A percentile compares a stretch with the other conserved stretches of the same genome.
phyloP scores from a whole-genome alignment of 192 early-diverging fungal species.

The Mortierella antarctica region DNA sequence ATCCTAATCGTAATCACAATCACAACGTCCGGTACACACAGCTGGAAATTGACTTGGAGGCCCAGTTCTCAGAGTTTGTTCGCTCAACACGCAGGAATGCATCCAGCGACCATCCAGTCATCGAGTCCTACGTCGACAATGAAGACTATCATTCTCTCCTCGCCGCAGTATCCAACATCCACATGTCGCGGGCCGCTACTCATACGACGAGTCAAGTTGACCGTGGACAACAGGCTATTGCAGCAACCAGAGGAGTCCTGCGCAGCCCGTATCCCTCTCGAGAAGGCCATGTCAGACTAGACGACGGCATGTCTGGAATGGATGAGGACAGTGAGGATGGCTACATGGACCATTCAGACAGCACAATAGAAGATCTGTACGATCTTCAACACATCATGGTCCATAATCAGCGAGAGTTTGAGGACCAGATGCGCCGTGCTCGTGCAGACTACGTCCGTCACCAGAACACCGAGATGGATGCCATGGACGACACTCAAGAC shows the following conservation, averaged over 20 bases:
- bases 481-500: neutral
- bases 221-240: neutral
- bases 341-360: neutral
- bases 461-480: neutral
- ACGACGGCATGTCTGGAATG: neutral
- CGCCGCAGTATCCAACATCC: constrained; percentile 31
- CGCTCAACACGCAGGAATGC: constrained; percentile 13
- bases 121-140: constrained; percentile 37
- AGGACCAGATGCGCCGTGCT: constrained; percentile 18
- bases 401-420: constrained; percentile 26
- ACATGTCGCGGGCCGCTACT: constrained; percentile 2
- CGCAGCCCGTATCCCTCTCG: neutral
- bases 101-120: constrained; percentile 12
- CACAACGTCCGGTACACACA: neutral
- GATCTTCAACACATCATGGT: constrained; percentile 44
- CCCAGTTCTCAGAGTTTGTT: constrained; percentile 27
- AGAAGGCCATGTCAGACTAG: neutral
- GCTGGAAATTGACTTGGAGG: neutral
- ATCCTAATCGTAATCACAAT: neutral
- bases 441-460: constrained; percentile 6
- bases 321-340: constrained; percentile 5
- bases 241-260: neutral
- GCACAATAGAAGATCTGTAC: constrained; percentile 20
- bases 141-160: constrained; percentile 31
- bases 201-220: neutral